Base-by-base conservation (phyloP, 768 basidiomycete genomes). In the Russula virescens region DNA sequence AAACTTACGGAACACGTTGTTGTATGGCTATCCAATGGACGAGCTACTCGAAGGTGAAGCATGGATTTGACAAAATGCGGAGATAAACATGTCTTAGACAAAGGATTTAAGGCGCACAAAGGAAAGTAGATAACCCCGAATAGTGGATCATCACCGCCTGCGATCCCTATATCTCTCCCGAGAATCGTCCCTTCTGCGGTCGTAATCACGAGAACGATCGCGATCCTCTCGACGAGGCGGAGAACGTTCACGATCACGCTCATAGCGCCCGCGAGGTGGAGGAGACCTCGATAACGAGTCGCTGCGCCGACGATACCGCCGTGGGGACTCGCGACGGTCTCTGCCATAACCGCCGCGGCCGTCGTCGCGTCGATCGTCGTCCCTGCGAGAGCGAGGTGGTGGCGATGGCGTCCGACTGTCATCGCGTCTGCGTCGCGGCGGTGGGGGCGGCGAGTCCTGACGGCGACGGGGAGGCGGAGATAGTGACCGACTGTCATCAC, bases 121-220 rank as follows among this genome's bases (percentile, higher is more conserved):
- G 35, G 10, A 19, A 19, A 38, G 40, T 26, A 51, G 42, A 58
- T 19, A 55, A 3, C 19, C 13, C 16, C 38, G 13, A 23, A 23
- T 0, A 4, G 48, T 11, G 14, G 9, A 1, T 38, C n/a, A 43
- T 66, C 47, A 66, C 18, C 61, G 62, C 18, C 56, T 28, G 47
- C 65, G 63, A 46, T 66, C 63, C 54, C 54, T 55, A 34, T 66
- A 66, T 50, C 55, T 47, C 13, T 61, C 66, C 26, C 59, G 40
- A 14, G 63, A 67, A 52, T 66, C 64, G 23, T 65, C 66, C 38
- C 67, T 54, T 48, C 54, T 60, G 25, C 58, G 55, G 25, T 58
- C 60, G 25, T 63, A 40, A 21, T 55, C 62, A 46, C 50, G 42
- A 26, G 47, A 63, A 34, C 55, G 55, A 7, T 66, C 49, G 1